Percentiles rank a stretch among this genome's conserved stretches.
Evolutionary conservation across 352 stramenopile genomes (phyloP).

Genomic region (Aphanomyces invadans): DNA sequence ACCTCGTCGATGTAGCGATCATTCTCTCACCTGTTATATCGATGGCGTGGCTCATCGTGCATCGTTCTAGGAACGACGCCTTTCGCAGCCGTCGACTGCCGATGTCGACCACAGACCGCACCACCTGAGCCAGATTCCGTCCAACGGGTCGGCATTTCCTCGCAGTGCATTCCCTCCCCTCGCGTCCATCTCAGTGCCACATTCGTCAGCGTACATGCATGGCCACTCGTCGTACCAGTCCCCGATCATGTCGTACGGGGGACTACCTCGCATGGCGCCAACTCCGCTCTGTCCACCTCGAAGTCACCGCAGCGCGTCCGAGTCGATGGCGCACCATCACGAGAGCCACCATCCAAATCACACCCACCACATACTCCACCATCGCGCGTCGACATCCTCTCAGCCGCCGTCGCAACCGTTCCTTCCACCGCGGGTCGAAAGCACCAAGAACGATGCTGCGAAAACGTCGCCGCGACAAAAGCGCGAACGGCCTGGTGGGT

Average conservation of each 20-base stretch:
- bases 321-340: conserved; percentile 10
- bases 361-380: neutral
- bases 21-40: too few relatives aligned
- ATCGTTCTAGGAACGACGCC: neutral
- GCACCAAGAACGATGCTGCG: neutral
- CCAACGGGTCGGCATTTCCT: too few relatives aligned
- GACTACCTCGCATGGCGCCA: neutral
- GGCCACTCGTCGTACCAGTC: neutral
- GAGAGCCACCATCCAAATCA: neutral
- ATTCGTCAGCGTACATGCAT: neutral
- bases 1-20: too few relatives aligned
- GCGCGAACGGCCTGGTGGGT: neutral
- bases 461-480: neutral
- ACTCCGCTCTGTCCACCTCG: conserved; percentile 7
- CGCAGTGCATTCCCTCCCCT: too few relatives aligned
- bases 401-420: too few relatives aligned
- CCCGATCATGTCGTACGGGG: neutral
- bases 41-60: too few relatives aligned
- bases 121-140: neutral
- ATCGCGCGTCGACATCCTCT: too few relatives aligned
- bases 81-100: neutral
- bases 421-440: neutral
- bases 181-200: neutral
- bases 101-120: neutral
- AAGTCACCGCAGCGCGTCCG: conserved; percentile 6